Evolutionary conservation across 2,329 filamentous ascomycete genomes (phyloP).

Genomic region (Colletotrichum sp.): DNA sequence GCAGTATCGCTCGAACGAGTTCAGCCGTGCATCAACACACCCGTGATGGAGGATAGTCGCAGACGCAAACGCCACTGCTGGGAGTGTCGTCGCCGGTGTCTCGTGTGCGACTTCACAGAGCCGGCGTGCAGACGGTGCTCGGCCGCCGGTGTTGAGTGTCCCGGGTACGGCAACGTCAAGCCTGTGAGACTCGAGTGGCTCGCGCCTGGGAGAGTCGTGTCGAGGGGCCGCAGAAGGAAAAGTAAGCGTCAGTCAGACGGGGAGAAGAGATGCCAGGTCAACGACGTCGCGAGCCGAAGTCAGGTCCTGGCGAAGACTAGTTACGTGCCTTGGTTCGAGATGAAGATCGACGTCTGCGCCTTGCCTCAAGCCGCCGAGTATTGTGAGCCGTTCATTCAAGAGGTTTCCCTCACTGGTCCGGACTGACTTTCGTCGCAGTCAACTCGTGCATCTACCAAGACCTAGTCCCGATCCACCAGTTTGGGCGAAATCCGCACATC

Average conservation of each 20-base stretch:
- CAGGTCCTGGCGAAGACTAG: not conserved
- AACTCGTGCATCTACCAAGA: not conserved
- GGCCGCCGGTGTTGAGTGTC: not conserved
- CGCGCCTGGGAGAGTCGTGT: not conserved
- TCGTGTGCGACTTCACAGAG: not conserved
- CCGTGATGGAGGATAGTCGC: not conserved
- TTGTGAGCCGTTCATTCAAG: not conserved
- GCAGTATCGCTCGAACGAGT: rapidly evolving
- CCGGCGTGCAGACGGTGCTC: not conserved
- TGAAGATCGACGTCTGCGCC: not conserved
- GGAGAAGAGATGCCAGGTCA: not conserved
- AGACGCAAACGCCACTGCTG: not conserved
- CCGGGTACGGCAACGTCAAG: not conserved
- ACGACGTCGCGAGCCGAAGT: not conserved
- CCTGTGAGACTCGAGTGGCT: not conserved
- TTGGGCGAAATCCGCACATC: conserved; percentile 29
- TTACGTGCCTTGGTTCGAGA: not conserved
- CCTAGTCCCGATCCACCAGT: not conserved
- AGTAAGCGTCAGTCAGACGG: not conserved
- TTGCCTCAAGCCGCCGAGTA: not conserved
- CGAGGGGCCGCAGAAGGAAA: not conserved
- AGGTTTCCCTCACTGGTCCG: rapidly evolving
- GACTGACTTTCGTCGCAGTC: not conserved
- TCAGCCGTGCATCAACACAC: not conserved
- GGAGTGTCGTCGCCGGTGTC: not conserved